phyloP scores from a whole-genome alignment of 371 early-diverging fungal genomes.

The Cokeromyces recurvatus region DNA sequence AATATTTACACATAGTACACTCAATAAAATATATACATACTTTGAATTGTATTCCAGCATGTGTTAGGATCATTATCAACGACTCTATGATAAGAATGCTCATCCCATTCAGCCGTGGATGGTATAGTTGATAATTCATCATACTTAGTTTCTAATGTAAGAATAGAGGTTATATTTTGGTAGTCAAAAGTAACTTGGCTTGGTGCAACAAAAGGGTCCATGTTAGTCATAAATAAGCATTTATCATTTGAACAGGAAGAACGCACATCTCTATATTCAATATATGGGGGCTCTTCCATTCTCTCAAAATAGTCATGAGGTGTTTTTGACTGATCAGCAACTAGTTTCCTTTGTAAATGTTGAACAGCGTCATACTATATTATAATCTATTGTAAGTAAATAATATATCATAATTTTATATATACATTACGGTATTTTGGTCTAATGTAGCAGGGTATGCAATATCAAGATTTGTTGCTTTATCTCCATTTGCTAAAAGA shows the following conservation, averaged over 20 bases:
- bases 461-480: slow-evolving; percentile 12
- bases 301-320: slow-evolving; percentile 52
- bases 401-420: not conserved
- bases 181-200: slow-evolving; percentile 29
- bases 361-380: slow-evolving; percentile 51
- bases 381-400: too few species aligned
- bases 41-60: slow-evolving; percentile 51
- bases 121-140: slow-evolving; percentile 25
- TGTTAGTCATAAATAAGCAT: slow-evolving; percentile 53
- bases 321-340: slow-evolving; percentile 34
- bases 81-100: slow-evolving; percentile 49
- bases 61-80: slow-evolving; percentile 53
- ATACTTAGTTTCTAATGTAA: slow-evolving; percentile 8
- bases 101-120: slow-evolving; percentile 34
- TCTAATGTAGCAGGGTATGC: slow-evolving; percentile 13
- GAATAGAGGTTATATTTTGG: slow-evolving; percentile 11
- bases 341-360: slow-evolving; percentile 42
- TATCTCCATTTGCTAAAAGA: slow-evolving; percentile 5
- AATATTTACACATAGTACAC: too few species aligned
- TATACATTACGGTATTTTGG: slow-evolving; percentile 13
- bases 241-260: slow-evolving; percentile 55
- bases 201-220: slow-evolving; percentile 50
- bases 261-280: slow-evolving; percentile 46
- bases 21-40: slow-evolving; percentile 27
- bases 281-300: slow-evolving; percentile 38